phyloP scores from a whole-genome alignment of 2,329 filamentous ascomycete species.

The Botrytis tulipae region DNA sequence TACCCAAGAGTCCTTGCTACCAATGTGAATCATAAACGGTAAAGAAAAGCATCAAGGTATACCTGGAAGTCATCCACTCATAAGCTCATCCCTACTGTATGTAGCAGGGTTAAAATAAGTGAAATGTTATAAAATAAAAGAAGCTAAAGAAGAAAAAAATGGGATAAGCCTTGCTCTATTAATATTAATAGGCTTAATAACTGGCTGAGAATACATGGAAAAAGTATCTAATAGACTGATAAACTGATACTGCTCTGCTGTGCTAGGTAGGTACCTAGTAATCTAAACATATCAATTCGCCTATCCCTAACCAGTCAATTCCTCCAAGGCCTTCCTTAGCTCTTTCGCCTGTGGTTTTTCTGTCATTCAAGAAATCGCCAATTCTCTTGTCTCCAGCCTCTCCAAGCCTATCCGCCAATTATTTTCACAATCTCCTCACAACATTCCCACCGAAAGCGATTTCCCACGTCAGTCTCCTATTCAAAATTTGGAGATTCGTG shows the following conservation, averaged over 20 bases:
- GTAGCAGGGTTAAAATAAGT: neutral
- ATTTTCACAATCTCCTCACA: neutral
- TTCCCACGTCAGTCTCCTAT: constrained; percentile 11
- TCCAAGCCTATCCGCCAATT: constrained; percentile 2
- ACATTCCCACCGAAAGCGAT: neutral
- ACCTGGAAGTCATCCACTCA: neutral
- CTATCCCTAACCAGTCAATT: neutral
- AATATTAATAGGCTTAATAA: neutral
- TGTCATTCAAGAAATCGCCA: constrained; percentile 10
- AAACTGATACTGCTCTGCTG: neutral
- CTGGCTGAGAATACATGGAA: neutral
- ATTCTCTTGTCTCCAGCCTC: constrained; percentile 3
- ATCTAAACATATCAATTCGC: neutral
- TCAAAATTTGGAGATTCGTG: constrained; percentile 19
- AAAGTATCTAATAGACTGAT: neutral
- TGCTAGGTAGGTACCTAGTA: neutral
- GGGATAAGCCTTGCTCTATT: neutral
- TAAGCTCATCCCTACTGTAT: neutral
- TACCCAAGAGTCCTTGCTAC: neutral
- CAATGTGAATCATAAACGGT: neutral
- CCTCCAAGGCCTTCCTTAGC: constrained; percentile 2
- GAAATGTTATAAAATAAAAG: neutral
- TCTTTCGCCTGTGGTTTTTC: neutral
- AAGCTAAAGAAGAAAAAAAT: neutral
- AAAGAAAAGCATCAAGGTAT: neutral